Evolutionary conservation across 495 filamentous ascomycete species (phyloP), one percentile per base, ranked within the genome.

Genomic region (Bacidia gigantensis): DNA sequence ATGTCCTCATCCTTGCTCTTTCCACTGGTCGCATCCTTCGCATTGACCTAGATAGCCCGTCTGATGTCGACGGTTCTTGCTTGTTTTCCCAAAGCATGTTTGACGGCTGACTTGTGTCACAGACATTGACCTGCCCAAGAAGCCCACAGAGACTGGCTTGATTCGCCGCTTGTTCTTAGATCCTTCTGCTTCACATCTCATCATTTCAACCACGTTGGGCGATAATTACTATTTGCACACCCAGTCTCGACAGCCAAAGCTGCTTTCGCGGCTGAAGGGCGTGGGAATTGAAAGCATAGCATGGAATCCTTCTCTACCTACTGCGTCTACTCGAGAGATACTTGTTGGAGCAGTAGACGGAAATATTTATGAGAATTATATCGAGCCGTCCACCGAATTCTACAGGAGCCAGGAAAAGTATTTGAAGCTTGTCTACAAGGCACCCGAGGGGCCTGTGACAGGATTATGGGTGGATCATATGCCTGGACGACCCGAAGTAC

Each of bases 181-280:
- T 61, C 93, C 92, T 3, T 92, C 89, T 9, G 90, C 93, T 23
- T 95, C 88, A 2, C 92, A 98, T 68, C 68, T 98, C 17, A 79
- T 98, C 53, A 84, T 98, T 57, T 86, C 82, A 60, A 97, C 92
- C 1, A 83, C 87, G 11, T 77, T 87, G 22, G 87, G 86, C 64
- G 92, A 97, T 66, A 97, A 95, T 67, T 97, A 88, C 72, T 98
- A 98, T 65, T 82, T 98, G 11, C 92, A 97, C 64, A 89, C 87
- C 24, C 92, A 97, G 64, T 90, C 88, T 26, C 79, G 86, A 53
- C 86, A 89, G 59, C 86, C 88, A 9, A 85, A 92, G 53, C 74
- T 82, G 21, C 71, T 98, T 29, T 81, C 84, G 41, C 80, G 87
- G 26, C 68, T 98, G 43, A 90, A 89, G 61, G 86, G 86, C 9